Conservation (phyloP, 2,329 filamentous ascomycete genomes). For the Clonostachys solani region DNA sequence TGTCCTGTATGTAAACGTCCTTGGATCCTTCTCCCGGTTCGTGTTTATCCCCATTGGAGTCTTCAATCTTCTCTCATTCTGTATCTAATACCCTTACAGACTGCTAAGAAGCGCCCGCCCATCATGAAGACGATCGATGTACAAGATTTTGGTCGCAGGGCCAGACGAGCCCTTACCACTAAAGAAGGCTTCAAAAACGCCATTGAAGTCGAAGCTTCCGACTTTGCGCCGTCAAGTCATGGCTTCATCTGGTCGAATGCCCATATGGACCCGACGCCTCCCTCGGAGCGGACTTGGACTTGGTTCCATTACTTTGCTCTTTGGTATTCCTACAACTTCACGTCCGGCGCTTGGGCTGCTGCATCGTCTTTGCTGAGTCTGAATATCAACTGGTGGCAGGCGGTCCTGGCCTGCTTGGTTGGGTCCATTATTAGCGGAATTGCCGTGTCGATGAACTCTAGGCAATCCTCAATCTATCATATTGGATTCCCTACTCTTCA, state of each 20-base stretch:
- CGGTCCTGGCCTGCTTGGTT: neutral
- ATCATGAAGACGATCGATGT: too few species aligned
- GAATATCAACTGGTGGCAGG: neutral
- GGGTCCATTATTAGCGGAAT: neutral
- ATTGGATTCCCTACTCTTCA: neutral
- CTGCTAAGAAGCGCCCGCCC: too few species aligned
- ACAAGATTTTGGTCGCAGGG: too few species aligned
- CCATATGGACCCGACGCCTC: neutral
- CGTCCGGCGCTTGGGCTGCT: neutral
- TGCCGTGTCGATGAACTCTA: neutral
- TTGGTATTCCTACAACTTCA: neutral
- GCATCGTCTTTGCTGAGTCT: neutral
- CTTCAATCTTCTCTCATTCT: too few species aligned
- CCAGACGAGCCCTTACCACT: neutral
- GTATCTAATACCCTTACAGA: too few species aligned
- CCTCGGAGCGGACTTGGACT: neutral
- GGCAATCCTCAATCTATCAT: neutral
- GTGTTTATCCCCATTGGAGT: too few species aligned
- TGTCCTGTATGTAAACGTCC: too few species aligned
- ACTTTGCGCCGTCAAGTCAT: neutral
- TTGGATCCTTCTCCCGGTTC: too few species aligned
- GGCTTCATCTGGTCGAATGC: neutral
- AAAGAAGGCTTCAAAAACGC: neutral
- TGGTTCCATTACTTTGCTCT: neutral
- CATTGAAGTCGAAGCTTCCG: conserved; percentile 1